These are phyloP conservation scores for Saturnispora gosingensis DNA, from an alignment of 805 yeast species.

Conservation along the genomic window DNA sequence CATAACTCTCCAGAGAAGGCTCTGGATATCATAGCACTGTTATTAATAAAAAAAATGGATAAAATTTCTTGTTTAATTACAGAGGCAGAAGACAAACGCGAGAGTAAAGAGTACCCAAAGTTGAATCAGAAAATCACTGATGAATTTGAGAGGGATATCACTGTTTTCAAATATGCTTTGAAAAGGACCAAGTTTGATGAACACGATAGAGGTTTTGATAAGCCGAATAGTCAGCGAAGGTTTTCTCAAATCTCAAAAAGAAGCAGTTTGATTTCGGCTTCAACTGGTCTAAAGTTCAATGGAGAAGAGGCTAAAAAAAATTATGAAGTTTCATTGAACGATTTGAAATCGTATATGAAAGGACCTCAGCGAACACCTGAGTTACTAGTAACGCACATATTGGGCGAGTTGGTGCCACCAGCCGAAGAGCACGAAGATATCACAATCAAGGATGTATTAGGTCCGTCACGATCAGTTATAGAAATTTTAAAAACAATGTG, in stretches of 20 bases:
- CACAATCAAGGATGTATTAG: conserved; percentile 75
- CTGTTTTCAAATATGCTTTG: background rate
- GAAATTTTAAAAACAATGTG: conserved; percentile 92
- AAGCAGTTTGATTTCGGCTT: conserved; percentile 1
- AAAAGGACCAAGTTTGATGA: conserved; percentile 5
- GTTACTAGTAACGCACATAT: conserved; percentile 75
- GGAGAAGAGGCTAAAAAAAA: conserved; percentile 2
- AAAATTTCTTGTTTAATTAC: conserved; percentile 1
- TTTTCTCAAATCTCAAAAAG: conserved; percentile 4
- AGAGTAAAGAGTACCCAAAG: background rate
- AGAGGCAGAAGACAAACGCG: background rate
- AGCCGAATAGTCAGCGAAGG: conserved; percentile 3
- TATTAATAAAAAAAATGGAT: conserved; percentile 4
- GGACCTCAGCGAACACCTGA: conserved; percentile 62
- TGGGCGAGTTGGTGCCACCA: conserved; percentile 78
- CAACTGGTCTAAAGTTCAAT: background rate
- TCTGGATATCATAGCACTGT: background rate
- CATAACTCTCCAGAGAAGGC: conserved; percentile 7
- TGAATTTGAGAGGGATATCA: conserved; percentile 3
- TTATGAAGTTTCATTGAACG: conserved; percentile 34
- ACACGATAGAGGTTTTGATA: background rate
- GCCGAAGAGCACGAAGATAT: conserved; percentile 74
- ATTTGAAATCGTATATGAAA: conserved; percentile 57
- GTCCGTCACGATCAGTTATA: conserved; percentile 90
- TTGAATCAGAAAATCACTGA: background rate